Conservation (phyloP, 176 grass and related monocot species). For the Oryza punctata region DNA sequence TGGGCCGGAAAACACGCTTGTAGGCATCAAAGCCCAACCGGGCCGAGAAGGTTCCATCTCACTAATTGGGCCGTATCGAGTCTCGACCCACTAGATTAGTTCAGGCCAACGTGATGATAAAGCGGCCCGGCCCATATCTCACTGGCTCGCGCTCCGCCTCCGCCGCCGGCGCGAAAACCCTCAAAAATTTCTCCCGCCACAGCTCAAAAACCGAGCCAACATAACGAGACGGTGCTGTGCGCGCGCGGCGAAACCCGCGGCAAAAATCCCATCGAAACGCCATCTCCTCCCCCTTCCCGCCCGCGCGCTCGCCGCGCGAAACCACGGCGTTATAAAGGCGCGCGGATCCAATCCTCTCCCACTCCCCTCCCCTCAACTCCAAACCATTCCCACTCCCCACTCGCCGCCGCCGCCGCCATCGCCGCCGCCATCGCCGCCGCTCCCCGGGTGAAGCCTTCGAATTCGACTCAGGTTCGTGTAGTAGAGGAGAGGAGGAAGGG, state of each 20-base stretch:
- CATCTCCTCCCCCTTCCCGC: slow-evolving; percentile 12
- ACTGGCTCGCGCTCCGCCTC: too few relatives aligned
- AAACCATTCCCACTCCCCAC: slow-evolving; percentile 31
- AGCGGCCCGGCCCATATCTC: neutral
- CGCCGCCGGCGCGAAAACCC: slow-evolving; percentile 34
- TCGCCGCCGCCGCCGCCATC: slow-evolving; percentile 7
- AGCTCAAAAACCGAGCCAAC: slow-evolving; percentile 32
- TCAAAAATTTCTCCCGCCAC: slow-evolving; percentile 41
- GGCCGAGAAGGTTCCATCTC: too few relatives aligned
- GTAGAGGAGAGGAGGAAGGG: neutral
- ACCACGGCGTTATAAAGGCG: slow-evolving; percentile 36
- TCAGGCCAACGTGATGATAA: too few relatives aligned
- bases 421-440: too few relatives aligned
- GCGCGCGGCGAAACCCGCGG: neutral
- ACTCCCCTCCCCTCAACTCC: neutral
- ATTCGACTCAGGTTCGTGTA: neutral
- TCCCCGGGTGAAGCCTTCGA: neutral
- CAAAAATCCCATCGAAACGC: slow-evolving; percentile 2
- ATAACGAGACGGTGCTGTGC: slow-evolving; percentile 14
- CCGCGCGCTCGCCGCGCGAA: slow-evolving; percentile 34
- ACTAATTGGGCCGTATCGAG: too few relatives aligned
- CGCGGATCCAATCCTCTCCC: slow-evolving; percentile 22
- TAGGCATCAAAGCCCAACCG: too few relatives aligned
- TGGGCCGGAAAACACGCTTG: too few relatives aligned
- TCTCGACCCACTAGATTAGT: too few relatives aligned